A percentile compares a stretch with the other conserved stretches of the same genome.
Conservation (phyloP, 2,329 filamentous ascomycete genomes). For the Penicillium sp. region DNA sequence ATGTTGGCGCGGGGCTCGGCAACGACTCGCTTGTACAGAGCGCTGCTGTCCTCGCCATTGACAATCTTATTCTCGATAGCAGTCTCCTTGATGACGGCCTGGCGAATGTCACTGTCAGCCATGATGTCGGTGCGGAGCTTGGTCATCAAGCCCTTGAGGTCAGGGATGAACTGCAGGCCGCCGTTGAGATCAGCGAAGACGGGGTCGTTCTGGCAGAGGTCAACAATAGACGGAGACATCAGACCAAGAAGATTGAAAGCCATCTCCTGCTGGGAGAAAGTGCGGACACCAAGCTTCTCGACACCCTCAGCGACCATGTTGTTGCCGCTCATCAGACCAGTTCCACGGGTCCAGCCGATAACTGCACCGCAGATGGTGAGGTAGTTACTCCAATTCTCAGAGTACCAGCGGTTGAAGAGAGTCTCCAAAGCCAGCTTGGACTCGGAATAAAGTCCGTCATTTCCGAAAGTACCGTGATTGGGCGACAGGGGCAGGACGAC, state of each 20-base stretch:
- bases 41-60: slow-evolving; percentile 89
- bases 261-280: slow-evolving; percentile 99
- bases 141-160: slow-evolving; percentile 91
- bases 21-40: slow-evolving; percentile 89
- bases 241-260: slow-evolving; percentile 96
- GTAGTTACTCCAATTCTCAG: slow-evolving; percentile 95
- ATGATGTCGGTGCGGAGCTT: slow-evolving; percentile 90
- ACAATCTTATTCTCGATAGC: slow-evolving; percentile 96
- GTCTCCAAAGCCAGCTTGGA: slow-evolving; percentile 97
- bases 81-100: slow-evolving; percentile 92
- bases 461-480: slow-evolving; percentile 98
- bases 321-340: slow-evolving; percentile 95
- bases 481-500: slow-evolving; percentile 94
- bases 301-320: slow-evolving; percentile 97
- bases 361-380: slow-evolving; percentile 97
- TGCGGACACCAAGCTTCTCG: slow-evolving; percentile 93
- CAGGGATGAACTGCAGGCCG: slow-evolving; percentile 93
- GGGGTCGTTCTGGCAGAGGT: slow-evolving; percentile 91
- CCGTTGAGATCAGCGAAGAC: slow-evolving; percentile 98
- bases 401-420: slow-evolving; percentile 97
- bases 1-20: slow-evolving; percentile 95
- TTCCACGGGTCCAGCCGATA: slow-evolving; percentile 98
- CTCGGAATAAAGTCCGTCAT: slow-evolving; percentile 96
- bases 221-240: slow-evolving; percentile 90
- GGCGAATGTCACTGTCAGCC: slow-evolving; percentile 89